Conservation (phyloP, 2,329 filamentous ascomycete genomes). For the Arthrobotrys conoides region DNA sequence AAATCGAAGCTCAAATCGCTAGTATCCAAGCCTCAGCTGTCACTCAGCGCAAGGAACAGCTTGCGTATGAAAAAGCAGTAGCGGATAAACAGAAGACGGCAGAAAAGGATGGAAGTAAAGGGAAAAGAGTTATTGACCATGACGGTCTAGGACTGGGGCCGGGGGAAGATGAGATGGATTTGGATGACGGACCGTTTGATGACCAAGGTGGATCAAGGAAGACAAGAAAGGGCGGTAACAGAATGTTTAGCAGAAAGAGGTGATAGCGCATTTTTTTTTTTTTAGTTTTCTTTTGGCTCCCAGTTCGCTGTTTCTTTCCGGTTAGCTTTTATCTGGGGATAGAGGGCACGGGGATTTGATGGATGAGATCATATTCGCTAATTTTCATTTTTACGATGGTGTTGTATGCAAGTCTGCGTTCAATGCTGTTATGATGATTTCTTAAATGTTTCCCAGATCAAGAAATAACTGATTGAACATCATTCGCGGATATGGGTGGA, state of each 20-base stretch:
- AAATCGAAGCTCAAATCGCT: slow-evolving; percentile 82
- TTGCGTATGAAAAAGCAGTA: slow-evolving; percentile 71
- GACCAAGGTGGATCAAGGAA: slow-evolving; percentile 62
- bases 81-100: slow-evolving; percentile 68
- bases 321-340: slow-evolving; percentile 15
- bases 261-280: slow-evolving; percentile 54
- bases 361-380: slow-evolving; percentile 49
- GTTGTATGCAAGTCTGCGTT: slow-evolving; percentile 53
- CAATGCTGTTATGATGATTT: slow-evolving; percentile 52
- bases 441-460: slow-evolving; percentile 44
- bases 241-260: slow-evolving; percentile 61
- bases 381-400: slow-evolving; percentile 49
- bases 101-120: slow-evolving; percentile 61
- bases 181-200: slow-evolving; percentile 62
- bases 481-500: background rate
- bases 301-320: slow-evolving; percentile 13
- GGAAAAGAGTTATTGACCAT: slow-evolving; percentile 64
- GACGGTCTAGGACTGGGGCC: slow-evolving; percentile 62
- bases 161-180: slow-evolving; percentile 64
- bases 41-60: slow-evolving; percentile 71
- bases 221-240: slow-evolving; percentile 62
- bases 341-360: background rate
- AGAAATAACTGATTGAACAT: slow-evolving; percentile 31
- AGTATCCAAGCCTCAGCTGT: slow-evolving; percentile 75
- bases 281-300: slow-evolving; percentile 8